Conservation (phyloP, 2,329 filamentous ascomycete genomes). For the Colletotrichum orchidophilum region DNA sequence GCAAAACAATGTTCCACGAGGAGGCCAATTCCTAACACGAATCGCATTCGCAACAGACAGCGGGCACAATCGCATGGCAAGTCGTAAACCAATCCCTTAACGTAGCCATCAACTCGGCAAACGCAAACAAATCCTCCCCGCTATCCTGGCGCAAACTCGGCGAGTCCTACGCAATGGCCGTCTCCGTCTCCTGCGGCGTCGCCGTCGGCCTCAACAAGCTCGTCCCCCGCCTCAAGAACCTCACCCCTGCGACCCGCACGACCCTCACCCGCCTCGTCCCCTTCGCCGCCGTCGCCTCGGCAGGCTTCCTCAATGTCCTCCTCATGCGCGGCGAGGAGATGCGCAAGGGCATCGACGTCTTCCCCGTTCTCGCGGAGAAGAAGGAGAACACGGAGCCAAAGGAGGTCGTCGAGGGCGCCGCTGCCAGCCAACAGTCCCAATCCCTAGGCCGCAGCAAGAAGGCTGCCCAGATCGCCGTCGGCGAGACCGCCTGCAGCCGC, state of each 20-base stretch:
- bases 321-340: slow-evolving; percentile 99
- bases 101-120: slow-evolving; percentile 96
- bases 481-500: slow-evolving; percentile 89
- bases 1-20: neutral
- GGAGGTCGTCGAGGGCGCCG: slow-evolving; percentile 70
- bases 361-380: slow-evolving; percentile 77
- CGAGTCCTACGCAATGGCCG: slow-evolving; percentile 91
- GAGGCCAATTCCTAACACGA: slow-evolving; percentile 32
- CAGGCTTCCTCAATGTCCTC: slow-evolving; percentile 93
- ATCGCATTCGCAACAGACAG: slow-evolving; percentile 63
- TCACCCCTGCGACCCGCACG: slow-evolving; percentile 78
- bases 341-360: slow-evolving; percentile 90
- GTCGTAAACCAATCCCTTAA: slow-evolving; percentile 97
- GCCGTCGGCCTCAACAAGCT: slow-evolving; percentile 91
- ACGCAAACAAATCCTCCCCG: slow-evolving; percentile 96
- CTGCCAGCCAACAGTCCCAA: slow-evolving; percentile 55
- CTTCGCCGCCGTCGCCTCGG: slow-evolving; percentile 93
- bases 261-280: slow-evolving; percentile 90
- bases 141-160: slow-evolving; percentile 82
- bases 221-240: slow-evolving; percentile 81
- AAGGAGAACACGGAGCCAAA: slow-evolving; percentile 62
- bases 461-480: slow-evolving; percentile 88
- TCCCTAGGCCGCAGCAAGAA: slow-evolving; percentile 88
- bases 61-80: slow-evolving; percentile 92
- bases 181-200: slow-evolving; percentile 92